phyloP scores from a whole-genome alignment of 441 rosid species.

The Populus trichocarpa region DNA sequence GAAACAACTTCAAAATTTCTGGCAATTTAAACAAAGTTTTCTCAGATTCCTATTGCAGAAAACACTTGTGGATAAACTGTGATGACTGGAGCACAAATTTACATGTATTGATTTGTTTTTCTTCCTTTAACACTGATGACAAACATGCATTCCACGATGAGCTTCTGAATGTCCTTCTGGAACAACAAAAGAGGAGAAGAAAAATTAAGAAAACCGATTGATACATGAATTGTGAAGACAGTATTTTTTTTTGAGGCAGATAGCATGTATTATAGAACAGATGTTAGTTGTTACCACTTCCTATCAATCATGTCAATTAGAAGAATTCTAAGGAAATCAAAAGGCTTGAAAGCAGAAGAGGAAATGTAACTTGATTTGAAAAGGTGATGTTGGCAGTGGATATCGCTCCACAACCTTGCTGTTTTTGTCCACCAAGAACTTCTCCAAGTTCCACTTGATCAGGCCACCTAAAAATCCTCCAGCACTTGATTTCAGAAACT shows the following conservation, averaged over 20 bases:
- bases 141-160: slow-evolving; percentile 42
- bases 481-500: slow-evolving; percentile 75
- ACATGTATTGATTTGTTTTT: background rate
- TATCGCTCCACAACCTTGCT: slow-evolving; percentile 77
- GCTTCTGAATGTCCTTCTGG: slow-evolving; percentile 75
- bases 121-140: background rate
- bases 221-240: background rate
- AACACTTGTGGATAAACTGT: background rate
- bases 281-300: background rate
- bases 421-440: slow-evolving; percentile 72
- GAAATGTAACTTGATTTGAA: slow-evolving; percentile 58
- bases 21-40: too few relatives aligned
- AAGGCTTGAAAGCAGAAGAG: background rate
- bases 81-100: slow-evolving; percentile 10
- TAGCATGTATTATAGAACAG: background rate
- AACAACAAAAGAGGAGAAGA: slow-evolving; percentile 7
- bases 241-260: background rate
- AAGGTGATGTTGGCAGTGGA: slow-evolving; percentile 80
- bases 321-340: slow-evolving; percentile 2
- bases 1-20: too few relatives aligned
- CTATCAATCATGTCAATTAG: background rate
- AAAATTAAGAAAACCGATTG: background rate
- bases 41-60: background rate
- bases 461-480: slow-evolving; percentile 74
- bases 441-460: slow-evolving; percentile 91